Conservation (phyloP, 2,329 filamentous ascomycete species). For the Claviceps humidiphila region DNA sequence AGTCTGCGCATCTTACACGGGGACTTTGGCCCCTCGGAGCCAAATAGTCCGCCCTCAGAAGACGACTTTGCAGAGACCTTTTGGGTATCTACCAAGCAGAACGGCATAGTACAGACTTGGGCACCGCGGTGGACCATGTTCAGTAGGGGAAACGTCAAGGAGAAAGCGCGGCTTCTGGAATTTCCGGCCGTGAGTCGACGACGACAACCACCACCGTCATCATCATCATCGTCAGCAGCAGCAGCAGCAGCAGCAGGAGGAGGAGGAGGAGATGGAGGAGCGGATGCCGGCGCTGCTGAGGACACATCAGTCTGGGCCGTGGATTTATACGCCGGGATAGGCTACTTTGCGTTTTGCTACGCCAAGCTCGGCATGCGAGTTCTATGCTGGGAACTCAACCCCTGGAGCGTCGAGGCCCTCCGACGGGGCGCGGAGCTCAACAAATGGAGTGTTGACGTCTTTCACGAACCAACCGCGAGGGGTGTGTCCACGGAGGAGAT, state of each 20-base stretch:
- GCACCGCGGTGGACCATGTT: conserved; percentile 91
- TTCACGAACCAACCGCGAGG: conserved; percentile 25
- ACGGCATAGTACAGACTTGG: conserved; percentile 74
- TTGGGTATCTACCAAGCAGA: conserved; percentile 69
- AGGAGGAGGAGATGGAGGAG: not conserved
- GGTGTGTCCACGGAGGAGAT: conserved; percentile 22
- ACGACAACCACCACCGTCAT: no score
- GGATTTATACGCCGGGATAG: conserved; percentile 85
- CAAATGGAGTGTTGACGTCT: conserved; percentile 47
- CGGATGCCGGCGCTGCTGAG: not conserved
- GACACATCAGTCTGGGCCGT: conserved; percentile 37
- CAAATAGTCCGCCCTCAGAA: conserved; percentile 16
- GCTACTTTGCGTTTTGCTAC: conserved; percentile 87
- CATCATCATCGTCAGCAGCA: no score
- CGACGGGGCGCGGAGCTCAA: conserved; percentile 60
- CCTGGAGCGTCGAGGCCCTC: conserved; percentile 75
- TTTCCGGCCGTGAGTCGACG: conserved; percentile 19
- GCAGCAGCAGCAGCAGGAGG: not conserved
- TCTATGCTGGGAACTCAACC: conserved; percentile 82
- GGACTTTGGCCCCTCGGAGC: conserved; percentile 50
- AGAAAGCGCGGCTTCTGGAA: conserved; percentile 64
- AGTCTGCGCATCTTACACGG: conserved; percentile 59
- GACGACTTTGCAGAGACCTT: conserved; percentile 53
- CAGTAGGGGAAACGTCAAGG: conserved; percentile 75
- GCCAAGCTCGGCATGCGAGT: conserved; percentile 57